These are phyloP conservation scores for Boletus sensibilis DNA, from an alignment of 768 basidiomycete genomes.

Conservation along the genomic window DNA sequence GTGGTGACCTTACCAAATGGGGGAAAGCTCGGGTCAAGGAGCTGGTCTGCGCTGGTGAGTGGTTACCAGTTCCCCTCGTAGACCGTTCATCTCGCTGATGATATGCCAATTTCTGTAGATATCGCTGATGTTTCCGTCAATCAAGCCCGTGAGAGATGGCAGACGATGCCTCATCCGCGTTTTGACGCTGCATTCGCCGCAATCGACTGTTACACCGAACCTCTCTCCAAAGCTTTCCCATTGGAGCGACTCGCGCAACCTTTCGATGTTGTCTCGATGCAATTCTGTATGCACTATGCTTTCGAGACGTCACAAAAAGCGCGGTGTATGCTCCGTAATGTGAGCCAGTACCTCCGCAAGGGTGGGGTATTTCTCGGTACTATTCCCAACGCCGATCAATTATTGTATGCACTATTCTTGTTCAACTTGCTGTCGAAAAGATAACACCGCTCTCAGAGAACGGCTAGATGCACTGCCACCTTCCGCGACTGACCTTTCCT, in stretches of 20 bases:
- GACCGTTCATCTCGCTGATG: neutral
- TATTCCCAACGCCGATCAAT: conserved; percentile 81
- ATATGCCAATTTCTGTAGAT: conserved; percentile 47
- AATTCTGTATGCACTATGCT: conserved; percentile 99
- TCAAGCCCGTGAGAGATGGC: conserved; percentile 80
- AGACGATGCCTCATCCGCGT: conserved; percentile 45
- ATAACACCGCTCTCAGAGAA: conserved; percentile 45
- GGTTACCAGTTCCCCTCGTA: conserved; percentile 4
- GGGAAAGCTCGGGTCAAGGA: conserved; percentile 78
- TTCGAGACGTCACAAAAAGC: conserved; percentile 90
- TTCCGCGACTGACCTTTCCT: conserved; percentile 67
- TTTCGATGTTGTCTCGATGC: conserved; percentile 97
- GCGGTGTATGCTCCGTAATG: conserved; percentile 91
- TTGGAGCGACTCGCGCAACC: conserved; percentile 58
- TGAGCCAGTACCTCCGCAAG: conserved; percentile 68
- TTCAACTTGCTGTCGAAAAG: conserved; percentile 2
- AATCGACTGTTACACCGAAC: conserved; percentile 82
- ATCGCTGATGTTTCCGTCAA: conserved; percentile 86
- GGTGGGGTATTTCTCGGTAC: conserved; percentile 98
- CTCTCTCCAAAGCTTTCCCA: conserved; percentile 68
- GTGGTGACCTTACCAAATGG: conserved; percentile 97
- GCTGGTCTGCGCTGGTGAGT: conserved; percentile 77
- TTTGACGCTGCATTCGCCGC: conserved; percentile 83
- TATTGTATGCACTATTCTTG: conserved; percentile 60
- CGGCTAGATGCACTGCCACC: conserved; percentile 69